Conservation (phyloP, 2,329 filamentous ascomycete genomes). For the Cercospora sojina region DNA sequence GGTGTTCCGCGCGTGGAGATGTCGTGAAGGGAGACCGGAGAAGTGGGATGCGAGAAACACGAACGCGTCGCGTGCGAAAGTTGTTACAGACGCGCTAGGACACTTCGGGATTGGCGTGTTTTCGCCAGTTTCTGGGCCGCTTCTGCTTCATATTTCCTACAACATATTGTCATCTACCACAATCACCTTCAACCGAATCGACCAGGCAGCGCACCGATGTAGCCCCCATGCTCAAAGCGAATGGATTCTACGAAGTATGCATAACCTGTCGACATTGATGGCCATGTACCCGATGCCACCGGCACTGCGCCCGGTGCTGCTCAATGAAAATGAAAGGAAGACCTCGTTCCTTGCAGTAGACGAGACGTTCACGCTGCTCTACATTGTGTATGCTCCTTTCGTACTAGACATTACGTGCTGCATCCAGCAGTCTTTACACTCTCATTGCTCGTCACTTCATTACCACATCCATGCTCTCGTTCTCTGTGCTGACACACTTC, state of each 20-base stretch:
- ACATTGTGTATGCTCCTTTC: neutral
- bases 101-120: neutral
- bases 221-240: neutral
- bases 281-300: too few relatives aligned
- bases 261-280: neutral
- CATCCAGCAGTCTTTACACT: neutral
- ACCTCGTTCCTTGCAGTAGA: neutral
- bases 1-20: neutral
- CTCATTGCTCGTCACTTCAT: neutral
- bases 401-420: neutral
- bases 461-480: neutral
- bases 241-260: neutral
- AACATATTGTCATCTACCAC: too few relatives aligned
- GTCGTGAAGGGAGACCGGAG: neutral
- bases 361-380: neutral
- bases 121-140: neutral
- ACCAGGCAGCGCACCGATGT: neutral
- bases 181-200: neutral
- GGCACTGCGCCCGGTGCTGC: neutral
- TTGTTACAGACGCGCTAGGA: slow-evolving; percentile 2
- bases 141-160: neutral
- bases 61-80: slow-evolving; percentile 11
- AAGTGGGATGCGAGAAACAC: slow-evolving; percentile 3
- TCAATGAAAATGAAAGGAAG: neutral
- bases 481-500: neutral